phyloP scores from a whole-genome alignment of 2,329 filamentous ascomycete genomes.

The Colletotrichum sp. region DNA sequence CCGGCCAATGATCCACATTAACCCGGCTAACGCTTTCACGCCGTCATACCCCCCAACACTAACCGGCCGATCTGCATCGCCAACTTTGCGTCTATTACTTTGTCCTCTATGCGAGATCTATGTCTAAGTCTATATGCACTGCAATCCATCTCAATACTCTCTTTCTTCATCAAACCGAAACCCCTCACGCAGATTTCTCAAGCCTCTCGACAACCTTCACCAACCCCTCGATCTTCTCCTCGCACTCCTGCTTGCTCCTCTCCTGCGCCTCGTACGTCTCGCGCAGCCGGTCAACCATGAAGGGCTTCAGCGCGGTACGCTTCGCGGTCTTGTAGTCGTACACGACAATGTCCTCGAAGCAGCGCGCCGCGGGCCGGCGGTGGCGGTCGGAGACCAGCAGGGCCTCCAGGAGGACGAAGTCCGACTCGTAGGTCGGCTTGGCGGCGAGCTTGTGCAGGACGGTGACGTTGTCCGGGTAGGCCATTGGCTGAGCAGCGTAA shows the following conservation, averaged over 20 bases:
- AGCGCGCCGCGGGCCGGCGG: conserved; percentile 74
- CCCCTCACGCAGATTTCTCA: neutral
- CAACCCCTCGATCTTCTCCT: conserved; percentile 21
- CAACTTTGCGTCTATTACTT: neutral
- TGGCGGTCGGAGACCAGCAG: conserved; percentile 78
- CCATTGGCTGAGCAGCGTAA: conserved; percentile 69
- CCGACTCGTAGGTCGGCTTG: conserved; percentile 45
- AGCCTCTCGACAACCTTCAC: conserved; percentile 13
- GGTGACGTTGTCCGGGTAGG: conserved; percentile 80
- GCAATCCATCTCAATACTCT: neutral
- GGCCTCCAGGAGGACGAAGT: conserved; percentile 63
- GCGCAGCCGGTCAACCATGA: conserved; percentile 43
- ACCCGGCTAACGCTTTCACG: neutral
- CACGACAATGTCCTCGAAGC: conserved; percentile 77
- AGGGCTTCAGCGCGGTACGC: conserved; percentile 43
- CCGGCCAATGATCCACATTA: conserved; percentile 1
- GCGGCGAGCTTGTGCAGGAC: conserved; percentile 79
- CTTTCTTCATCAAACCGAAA: neutral
- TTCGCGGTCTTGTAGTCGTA: conserved; percentile 63
- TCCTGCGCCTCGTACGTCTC: conserved; percentile 40
- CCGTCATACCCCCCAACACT: neutral
- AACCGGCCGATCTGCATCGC: neutral
- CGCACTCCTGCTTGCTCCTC: conserved; percentile 18
- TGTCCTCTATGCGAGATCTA: conserved; percentile 1
- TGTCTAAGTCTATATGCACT: conserved; percentile 1